Base-by-base conservation (phyloP, 495 filamentous ascomycete species). In the Aspergillus coremiiformis region DNA sequence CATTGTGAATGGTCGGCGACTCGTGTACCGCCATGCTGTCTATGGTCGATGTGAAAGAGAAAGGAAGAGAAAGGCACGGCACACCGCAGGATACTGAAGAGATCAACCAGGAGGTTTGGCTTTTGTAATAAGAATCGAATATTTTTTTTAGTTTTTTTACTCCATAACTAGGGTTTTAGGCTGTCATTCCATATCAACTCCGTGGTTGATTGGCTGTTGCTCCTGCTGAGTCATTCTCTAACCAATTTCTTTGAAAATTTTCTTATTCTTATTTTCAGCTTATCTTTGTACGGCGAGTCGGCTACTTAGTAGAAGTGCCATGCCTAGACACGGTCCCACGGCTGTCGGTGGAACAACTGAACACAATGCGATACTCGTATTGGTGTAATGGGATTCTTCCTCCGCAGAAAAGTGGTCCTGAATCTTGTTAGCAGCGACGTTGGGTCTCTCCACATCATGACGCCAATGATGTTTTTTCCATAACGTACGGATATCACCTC, bases 141-240 rank as follows among this genome's bases (percentile, higher is more conserved):
- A 11, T 41, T 41, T 41, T 41, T 9, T 11, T 20, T 41, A 8
- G 20, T 21, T 12, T 41, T 21, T 41, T 41, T 21, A 20, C 37
- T 41, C 37, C 37, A 41, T 41, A 41, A 41, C 21, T 41, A 41
- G 37, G 37, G 37, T 41, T 41, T 41, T 41, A 41, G 37, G 37
- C 21, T 41, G 4, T 41, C 20, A 41, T n/a, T n/a, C n/a, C n/a
- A n/a, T n/a, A n/a, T n/a, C n/a, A n/a, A n/a, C n/a, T n/a, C n/a
- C n/a, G 37, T 7, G 2, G 15, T 10, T 41, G 17, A 41, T 41
- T 41, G 37, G 37, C 19, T 8, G n/a, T n/a, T n/a, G n/a, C 1
- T 3, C 3, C 17, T 41, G 37, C 37, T 41, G 37, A 41, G 17
- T 41, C 37, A 41, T 7, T 17, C 2, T 12, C 5, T 5, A 9